Conservation (phyloP, 495 filamentous ascomycete species). For the Penicillium odoratum region DNA sequence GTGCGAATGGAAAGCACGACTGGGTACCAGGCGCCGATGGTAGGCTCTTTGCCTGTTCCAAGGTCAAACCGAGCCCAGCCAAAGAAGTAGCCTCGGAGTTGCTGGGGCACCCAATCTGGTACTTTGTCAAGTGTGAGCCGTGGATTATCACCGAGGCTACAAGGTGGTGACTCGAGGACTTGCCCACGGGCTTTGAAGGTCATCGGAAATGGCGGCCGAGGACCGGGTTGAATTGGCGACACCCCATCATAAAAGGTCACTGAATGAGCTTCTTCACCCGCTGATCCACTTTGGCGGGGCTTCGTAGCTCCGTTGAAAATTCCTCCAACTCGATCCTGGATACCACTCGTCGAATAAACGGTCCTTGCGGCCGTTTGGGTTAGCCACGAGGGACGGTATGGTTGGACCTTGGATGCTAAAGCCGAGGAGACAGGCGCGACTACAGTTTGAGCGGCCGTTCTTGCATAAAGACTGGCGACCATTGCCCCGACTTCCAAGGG, state of each 20-base stretch:
- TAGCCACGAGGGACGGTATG: slow-evolving; percentile 39
- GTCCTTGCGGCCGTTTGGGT: slow-evolving; percentile 40
- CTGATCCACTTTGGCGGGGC: slow-evolving; percentile 11
- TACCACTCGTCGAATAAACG: slow-evolving; percentile 41
- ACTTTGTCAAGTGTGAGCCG: slow-evolving; percentile 37
- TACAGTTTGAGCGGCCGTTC: slow-evolving; percentile 44
- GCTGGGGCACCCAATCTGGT: slow-evolving; percentile 44
- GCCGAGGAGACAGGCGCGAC: slow-evolving; percentile 48
- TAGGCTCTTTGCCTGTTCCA: slow-evolving; percentile 17
- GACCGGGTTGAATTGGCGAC: slow-evolving; percentile 47
- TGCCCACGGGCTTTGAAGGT: slow-evolving; percentile 44
- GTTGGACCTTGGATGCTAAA: slow-evolving; percentile 38
- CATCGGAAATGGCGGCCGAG: slow-evolving; percentile 58
- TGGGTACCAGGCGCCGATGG: slow-evolving; percentile 47
- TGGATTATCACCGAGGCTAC: slow-evolving; percentile 7
- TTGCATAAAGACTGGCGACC: slow-evolving; percentile 53
- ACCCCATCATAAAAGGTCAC: slow-evolving; percentile 7
- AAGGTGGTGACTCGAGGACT: slow-evolving; percentile 35
- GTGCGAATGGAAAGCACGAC: slow-evolving; percentile 48
- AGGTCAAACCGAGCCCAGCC: slow-evolving; percentile 54
- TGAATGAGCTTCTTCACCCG: slow-evolving; percentile 16
- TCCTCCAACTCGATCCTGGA: slow-evolving; percentile 35
- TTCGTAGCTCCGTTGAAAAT: slow-evolving; percentile 20
- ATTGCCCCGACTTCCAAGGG: slow-evolving; percentile 65
- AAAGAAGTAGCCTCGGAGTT: slow-evolving; percentile 61